These are phyloP conservation scores for Fraxinus angustifolia DNA, from an alignment of 305 asterid genomes.

Conservation along the genomic window DNA sequence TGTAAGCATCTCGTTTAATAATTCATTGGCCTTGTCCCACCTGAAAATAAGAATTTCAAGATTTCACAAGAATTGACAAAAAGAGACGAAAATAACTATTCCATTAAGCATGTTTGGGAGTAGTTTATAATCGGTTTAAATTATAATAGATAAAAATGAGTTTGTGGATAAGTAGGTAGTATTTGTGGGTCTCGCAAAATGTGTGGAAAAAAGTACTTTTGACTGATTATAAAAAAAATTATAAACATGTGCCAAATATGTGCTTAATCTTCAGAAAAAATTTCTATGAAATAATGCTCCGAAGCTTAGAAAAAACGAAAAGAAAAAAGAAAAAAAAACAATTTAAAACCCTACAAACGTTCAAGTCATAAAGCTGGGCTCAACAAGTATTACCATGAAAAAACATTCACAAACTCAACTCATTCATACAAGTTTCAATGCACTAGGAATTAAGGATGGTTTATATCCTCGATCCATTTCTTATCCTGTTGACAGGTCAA, in stretches of 20 bases:
- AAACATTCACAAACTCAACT: neutral
- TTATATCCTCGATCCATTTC: neutral
- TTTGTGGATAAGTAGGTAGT: too few species aligned
- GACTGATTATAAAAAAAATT: too few species aligned
- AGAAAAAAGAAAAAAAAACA: neutral
- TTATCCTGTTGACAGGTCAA: neutral
- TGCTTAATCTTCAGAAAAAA: neutral
- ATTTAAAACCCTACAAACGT: neutral
- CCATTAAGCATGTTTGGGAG: neutral
- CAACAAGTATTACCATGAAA: neutral
- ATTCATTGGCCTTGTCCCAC: conserved; percentile 64
- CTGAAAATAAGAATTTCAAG: conserved; percentile 41
- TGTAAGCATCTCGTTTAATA: conserved; percentile 72
- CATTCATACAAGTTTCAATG: neutral
- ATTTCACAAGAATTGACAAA: conserved; percentile 18
- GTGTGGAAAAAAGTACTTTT: too few species aligned
- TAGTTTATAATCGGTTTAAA: neutral
- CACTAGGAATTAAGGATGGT: neutral
- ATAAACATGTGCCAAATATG: neutral
- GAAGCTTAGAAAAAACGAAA: neutral
- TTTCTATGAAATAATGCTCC: conserved; percentile 4
- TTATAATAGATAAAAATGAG: too few species aligned
- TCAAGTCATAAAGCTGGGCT: conserved; percentile 11
- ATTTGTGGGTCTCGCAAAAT: neutral
- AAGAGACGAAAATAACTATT: neutral